A percentile compares a stretch with the other conserved stretches of the same genome.
phyloP scores from a whole-genome alignment of 1,284 basidiomycete species.

The Leccinum insolens region DNA sequence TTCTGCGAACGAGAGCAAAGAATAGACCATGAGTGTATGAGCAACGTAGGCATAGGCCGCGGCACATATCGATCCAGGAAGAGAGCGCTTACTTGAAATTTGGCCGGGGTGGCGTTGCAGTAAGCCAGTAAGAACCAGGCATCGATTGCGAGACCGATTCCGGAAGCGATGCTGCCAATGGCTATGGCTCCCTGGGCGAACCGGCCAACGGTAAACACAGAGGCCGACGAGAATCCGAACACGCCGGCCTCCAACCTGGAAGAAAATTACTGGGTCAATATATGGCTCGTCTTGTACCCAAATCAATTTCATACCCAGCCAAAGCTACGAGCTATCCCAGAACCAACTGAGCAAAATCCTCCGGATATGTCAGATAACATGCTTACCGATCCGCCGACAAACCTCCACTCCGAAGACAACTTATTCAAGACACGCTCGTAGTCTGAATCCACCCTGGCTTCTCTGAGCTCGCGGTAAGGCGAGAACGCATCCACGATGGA shows the following conservation, averaged over 20 bases:
- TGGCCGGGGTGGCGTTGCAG: constrained; percentile 47
- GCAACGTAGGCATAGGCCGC: background rate
- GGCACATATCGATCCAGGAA: background rate
- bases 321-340: constrained; percentile 49
- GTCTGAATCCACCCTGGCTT: constrained; percentile 49
- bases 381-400: constrained; percentile 44
- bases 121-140: constrained; percentile 68
- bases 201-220: constrained; percentile 49
- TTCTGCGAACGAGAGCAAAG: constrained; percentile 33
- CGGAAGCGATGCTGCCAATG: constrained; percentile 57
- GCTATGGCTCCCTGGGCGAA: constrained; percentile 53
- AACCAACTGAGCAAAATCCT: constrained; percentile 1
- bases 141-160: constrained; percentile 60
- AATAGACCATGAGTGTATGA: background rate
- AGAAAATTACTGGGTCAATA: constrained; percentile 1
- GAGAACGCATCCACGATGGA: constrained; percentile 52
- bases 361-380: constrained; percentile 12
- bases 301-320: constrained; percentile 43
- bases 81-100: constrained; percentile 50
- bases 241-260: constrained; percentile 54
- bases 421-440: constrained; percentile 42
- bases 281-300: background rate
- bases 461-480: constrained; percentile 51
- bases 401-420: constrained; percentile 55
- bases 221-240: constrained; percentile 58